Conservation (phyloP, 345 rosid species). For the Euclidium syriacum region DNA sequence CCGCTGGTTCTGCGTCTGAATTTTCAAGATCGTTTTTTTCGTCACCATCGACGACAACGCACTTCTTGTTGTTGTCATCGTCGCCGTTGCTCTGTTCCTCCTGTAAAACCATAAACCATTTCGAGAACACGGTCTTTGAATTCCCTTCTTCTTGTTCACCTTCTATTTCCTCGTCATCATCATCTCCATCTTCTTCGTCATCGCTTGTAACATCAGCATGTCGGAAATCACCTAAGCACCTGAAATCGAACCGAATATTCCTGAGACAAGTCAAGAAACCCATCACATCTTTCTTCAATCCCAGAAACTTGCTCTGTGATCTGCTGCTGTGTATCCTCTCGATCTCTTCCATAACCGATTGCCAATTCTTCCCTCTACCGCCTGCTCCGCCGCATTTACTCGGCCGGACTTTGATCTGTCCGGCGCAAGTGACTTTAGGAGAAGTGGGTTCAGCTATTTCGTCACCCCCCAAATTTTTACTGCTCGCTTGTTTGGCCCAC, state of each 20-base stretch:
- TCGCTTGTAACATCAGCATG: constrained; percentile 39
- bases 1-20: constrained; percentile 30
- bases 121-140: constrained; percentile 58
- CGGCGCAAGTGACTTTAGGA: constrained; percentile 90
- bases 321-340: constrained; percentile 49
- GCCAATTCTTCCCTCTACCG: constrained; percentile 55
- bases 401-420: constrained; percentile 85
- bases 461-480: constrained; percentile 39
- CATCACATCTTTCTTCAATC: constrained; percentile 66
- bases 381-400: constrained; percentile 32
- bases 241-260: constrained; percentile 49
- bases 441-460: constrained; percentile 78
- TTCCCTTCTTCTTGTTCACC: constrained; percentile 25
- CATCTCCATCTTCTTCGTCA: constrained; percentile 40
- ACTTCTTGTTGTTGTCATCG: constrained; percentile 19
- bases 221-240: constrained; percentile 65
- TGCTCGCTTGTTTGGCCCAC: constrained; percentile 52
- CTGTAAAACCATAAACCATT: constrained; percentile 80
- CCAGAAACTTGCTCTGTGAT: constrained; percentile 46
- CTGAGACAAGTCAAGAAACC: constrained; percentile 70
- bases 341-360: constrained; percentile 74
- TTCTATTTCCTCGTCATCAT: constrained; percentile 33
- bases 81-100: constrained; percentile 35
- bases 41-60: background rate
- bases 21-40: constrained; percentile 6